Evolutionary conservation across 768 basidiomycete species (phyloP), one percentile per base, ranked within the genome.

Genomic region (Dendrothele bispora): DNA sequence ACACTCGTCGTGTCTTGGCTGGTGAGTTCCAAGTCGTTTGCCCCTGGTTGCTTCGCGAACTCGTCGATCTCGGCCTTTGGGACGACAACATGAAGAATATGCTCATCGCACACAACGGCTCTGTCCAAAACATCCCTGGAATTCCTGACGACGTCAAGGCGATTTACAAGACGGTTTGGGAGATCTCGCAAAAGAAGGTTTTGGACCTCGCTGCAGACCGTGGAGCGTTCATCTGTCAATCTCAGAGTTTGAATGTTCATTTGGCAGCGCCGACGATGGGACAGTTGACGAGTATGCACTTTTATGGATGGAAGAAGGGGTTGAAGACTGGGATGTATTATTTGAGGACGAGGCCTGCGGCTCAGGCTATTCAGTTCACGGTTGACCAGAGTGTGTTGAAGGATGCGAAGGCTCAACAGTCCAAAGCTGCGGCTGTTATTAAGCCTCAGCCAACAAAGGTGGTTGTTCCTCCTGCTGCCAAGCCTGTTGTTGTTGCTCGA

Each of bases 121-220:
- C 87, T 5, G 67, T 90, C 22, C 92, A 95, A 64, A 90, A 83
- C 63, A 92, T 98, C 55, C 86, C 91, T 22, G 80, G 62, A 39
- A 92, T 98, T 55, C 95, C 95, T 2, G 85, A 84, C 49, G 83
- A 97, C 55, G 78, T 95, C 70, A 98, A 97, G 71, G 89, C 91
- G 0, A 94, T 99, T 72, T 99, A 99, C 83, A 98, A 98, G 77
- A 99, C 95, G n/a, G 95, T 98, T 40, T 99, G 95, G 95, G 95
- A 99, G 74, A 95, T 99, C 67, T 86, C 83, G 37, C 95, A 98
- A 75, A 98, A 98, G 89, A 94, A 91, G 64, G 84, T 99, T 54
- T 85, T 99, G 49, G 97, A 99, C 72, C 79, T 99, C 57, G 88
- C 97, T 43, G 97, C 97, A n/a, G 97, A 99, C 65, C 93, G 97